Base-by-base conservation (phyloP, 441 rosid species). In the Erysimum cheiri region DNA sequence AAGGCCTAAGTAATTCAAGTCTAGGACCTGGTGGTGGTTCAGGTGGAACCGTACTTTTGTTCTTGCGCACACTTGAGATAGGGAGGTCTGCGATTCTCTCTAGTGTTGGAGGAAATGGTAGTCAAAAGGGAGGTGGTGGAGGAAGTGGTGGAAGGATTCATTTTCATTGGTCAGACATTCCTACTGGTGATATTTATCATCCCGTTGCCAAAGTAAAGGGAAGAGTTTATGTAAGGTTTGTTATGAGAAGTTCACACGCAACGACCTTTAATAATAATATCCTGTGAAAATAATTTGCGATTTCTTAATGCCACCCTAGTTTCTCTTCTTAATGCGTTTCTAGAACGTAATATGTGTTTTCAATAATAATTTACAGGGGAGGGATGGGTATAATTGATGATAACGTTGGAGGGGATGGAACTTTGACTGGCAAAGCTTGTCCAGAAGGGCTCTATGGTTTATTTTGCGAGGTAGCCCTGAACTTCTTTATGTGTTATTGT, bases 91-190 rank as follows among this genome's bases (percentile, higher is more conserved):
- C 98, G 24, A 67, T 69, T 48, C 83, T 88, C 78, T 88, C 97
- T 70, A 78, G 86, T 55, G 69, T 64, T 60, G 98, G 98, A 64
- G 98, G 98, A 72, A 89, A 83, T 79, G 98, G 98, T 65, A 86
- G 91, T 75, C 83, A 80, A 39, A 80, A 80, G 65, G 96, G 97
- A 29, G 87, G 96, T 49, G 98, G 98, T 41, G 97, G 97, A 32
- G 98, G 98, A 46, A 94, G 98, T 60, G 98, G 98, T 75, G 98
- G 98, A 39, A 86, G 98, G 73, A 78, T 93, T 79, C 98, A 93
- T 82, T 88, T 93, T 75, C 96, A 91, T 72, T 93, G 97, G 98
- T 78, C 96, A 61, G 80, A 85, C 74, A 84, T 93, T 78, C 89
- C 93, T 24, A 83, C 83, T 39, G 96, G 94, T 61, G 93, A 93